Base-by-base conservation (phyloP, 441 rosid species). In the Bocquillonia castaneifolia region DNA sequence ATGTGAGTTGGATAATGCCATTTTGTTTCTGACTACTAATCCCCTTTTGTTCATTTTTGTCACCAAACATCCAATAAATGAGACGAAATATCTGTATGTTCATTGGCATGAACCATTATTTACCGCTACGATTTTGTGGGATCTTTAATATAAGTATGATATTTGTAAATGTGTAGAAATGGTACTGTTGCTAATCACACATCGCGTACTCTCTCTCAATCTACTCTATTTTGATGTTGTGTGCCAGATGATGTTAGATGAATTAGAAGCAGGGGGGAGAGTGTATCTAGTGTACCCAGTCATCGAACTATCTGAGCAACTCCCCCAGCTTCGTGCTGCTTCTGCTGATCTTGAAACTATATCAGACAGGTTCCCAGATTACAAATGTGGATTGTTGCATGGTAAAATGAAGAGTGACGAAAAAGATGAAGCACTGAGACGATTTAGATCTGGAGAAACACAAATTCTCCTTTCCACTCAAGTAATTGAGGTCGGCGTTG, bases 321-420 rank as follows among this genome's bases (percentile, higher is more conserved):
- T 93, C 64, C 97, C 98, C 53, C 96, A 83, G 81, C 96, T 93
- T 64, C 92, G 86, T 65, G 98, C 97, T 71, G 97, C 95, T 72
- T 68, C 94, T 66, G 85, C 92, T 8, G 97, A 89, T 59, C 79
- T 90, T 39, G 87, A 85, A 78, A 52, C 70, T 60, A 82, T 91
- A 60, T 79, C 97, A 52, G 37, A 71, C 18, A 76, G 78, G 64
- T 91, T 93, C 61, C 83, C 72, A 37, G 76, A 70, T 62, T 89
- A 84, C 77, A 84, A 71, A 37, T 93, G 98, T 61, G 98, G 98
- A 28, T 72, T 91, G 72, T 68, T 91, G 45, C 97, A 91, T 74
- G 99, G 99, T 59, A 91, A 76, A 79, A 88, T 94, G 97, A 94
- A 84, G 83, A 75, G 92, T 53, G 90, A 85, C 1, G 93, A 87